phyloP scores from a whole-genome alignment of 2,329 filamentous ascomycete species.

The Hypoxylon sp. region DNA sequence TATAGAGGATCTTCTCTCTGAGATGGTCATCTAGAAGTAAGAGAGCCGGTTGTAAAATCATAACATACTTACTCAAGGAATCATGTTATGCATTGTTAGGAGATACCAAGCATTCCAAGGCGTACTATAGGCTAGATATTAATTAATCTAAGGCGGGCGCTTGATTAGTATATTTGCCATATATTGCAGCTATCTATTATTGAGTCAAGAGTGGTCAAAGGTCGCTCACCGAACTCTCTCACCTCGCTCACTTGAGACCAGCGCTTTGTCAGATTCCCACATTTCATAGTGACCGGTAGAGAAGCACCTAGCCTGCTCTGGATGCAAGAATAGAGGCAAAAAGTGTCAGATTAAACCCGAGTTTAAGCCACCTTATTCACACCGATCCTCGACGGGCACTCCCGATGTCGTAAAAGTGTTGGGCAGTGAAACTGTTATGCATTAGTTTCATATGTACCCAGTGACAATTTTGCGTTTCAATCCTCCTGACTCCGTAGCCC shows the following conservation, averaged over 20 bases:
- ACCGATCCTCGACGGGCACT: neutral
- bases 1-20: conserved; percentile 27
- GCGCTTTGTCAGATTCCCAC: neutral
- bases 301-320: neutral
- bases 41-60: conserved; percentile 1
- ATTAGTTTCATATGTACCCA: conserved; percentile 20
- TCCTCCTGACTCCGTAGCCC: conserved; percentile 16
- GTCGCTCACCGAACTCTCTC: neutral
- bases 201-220: neutral
- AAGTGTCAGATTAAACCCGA: neutral
- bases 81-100: conserved; percentile 4
- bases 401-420: conserved; percentile 4
- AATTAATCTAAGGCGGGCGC: neutral
- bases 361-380: conserved; percentile 4
- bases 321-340: neutral
- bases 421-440: conserved; percentile 18
- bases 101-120: conserved; percentile 27
- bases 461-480: conserved; percentile 17
- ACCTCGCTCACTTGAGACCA: neutral
- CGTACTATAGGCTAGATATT: neutral
- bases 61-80: neutral
- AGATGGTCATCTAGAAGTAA: conserved; percentile 7
- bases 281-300: neutral
- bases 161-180: conserved; percentile 9
- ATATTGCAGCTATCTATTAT: conserved; percentile 2